Conservation (phyloP, 768 basidiomycete species). For the Psilocybe cyanescens region DNA sequence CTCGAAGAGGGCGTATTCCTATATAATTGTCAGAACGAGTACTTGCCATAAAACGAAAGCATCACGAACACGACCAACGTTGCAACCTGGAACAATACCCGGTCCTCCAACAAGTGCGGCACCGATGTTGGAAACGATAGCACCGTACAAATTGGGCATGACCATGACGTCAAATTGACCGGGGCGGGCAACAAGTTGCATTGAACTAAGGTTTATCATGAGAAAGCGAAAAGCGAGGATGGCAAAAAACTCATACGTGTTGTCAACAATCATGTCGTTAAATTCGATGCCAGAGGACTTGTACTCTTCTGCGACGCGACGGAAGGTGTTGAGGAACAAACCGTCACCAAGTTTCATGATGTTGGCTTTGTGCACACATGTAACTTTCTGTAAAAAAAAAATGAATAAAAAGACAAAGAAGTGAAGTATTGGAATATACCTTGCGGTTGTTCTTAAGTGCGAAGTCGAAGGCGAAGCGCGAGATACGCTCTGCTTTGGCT, state of each 20-base stretch:
- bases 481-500: conserved; percentile 94
- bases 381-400: conserved; percentile 78
- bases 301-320: conserved; percentile 95
- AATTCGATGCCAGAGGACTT: conserved; percentile 87
- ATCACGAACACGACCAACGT: conserved; percentile 81
- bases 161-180: conserved; percentile 99
- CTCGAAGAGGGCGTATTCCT: conserved; percentile 98
- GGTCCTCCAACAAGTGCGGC: conserved; percentile 98
- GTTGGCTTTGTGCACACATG: conserved; percentile 99
- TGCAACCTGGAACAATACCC: conserved; percentile 97
- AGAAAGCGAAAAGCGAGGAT: neutral
- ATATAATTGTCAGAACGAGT: conserved; percentile 17
- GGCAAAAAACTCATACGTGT: conserved; percentile 65
- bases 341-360: conserved; percentile 99
- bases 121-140: conserved; percentile 97
- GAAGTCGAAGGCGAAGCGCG: conserved; percentile 98
- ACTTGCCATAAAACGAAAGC: neutral
- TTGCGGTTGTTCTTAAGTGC: conserved; percentile 98
- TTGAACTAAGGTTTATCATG: conserved; percentile 63
- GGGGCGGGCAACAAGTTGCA: conserved; percentile 98
- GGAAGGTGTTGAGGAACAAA: conserved; percentile 98
- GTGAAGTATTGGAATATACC: conserved; percentile 43
- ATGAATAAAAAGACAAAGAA: conserved; percentile 7
- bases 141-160: conserved; percentile 97
- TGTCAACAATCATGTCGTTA: conserved; percentile 99